Evolutionary conservation across 139 green algal genomes (phyloP).

Genomic region (Micromonas pusilla): DNA sequence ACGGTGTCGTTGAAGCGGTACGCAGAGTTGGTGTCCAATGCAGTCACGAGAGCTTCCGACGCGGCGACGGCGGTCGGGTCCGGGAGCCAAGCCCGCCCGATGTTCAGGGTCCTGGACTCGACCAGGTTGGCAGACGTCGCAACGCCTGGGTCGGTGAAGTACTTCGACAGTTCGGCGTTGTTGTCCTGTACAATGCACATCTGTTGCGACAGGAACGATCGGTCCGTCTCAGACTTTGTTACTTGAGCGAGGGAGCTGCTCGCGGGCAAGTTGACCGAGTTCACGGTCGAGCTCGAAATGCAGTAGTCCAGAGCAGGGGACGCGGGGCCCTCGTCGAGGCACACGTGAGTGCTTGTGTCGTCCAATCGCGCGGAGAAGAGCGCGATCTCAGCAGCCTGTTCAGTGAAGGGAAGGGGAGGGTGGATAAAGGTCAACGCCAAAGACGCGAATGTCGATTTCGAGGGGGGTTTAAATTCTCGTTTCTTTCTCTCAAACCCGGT

Average conservation of each 20-base stretch:
- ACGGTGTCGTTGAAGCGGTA: not conserved
- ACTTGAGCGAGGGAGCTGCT: not conserved
- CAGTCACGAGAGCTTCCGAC: no score
- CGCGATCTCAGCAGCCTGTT: no score
- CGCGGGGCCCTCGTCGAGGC: not conserved
- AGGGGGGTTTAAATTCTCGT: no score
- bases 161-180: not conserved
- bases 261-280: not conserved
- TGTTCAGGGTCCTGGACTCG: not conserved
- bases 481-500: no score
- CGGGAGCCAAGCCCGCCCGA: not conserved
- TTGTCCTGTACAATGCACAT: conserved; percentile 1
- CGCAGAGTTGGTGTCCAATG: not conserved
- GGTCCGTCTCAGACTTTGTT: not conserved
- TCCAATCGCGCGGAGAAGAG: no score
- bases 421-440: no score
- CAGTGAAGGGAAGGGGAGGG: no score
- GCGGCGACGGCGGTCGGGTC: no score
- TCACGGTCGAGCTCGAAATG: not conserved
- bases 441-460: no score
- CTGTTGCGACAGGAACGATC: not conserved
- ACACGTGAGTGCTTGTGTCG: not conserved
- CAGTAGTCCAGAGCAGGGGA: not conserved
- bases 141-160: not conserved
- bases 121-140: not conserved